Evolutionary conservation across 1,139 yeast genomes (phyloP), one percentile per base, ranked within the genome.

Genomic region (Scheffersomyces titani): DNA sequence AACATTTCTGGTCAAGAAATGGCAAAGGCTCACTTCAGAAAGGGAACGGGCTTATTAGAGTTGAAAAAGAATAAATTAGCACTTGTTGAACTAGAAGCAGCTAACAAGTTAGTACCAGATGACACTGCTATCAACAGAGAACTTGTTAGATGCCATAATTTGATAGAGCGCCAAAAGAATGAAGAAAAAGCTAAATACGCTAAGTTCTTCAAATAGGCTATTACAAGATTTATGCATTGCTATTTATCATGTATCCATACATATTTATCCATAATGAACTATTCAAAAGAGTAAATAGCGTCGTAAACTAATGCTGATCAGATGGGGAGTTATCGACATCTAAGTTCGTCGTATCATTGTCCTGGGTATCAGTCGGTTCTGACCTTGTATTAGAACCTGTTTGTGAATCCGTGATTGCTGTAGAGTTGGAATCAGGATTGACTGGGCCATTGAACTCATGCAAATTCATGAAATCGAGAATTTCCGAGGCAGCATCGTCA

Each of bases 1-100:
- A 59, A 59, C 20, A 64, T 63, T 22, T 72, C 52, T 52, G 63
- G 19, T 47, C 76, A 52, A 49, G 93, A 89, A 55, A 72, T 70
- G 59, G 88, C 91, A 1, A 89, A 89, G 68, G 87, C 87, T 0
- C 75, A 78, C 57, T 89, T 80, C 67, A 79, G 96, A 70, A 77
- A 80, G 58, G 93, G 90, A 0, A 73, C 77, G 53, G 81, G 89
- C 1, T 72, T 76, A 47, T 59, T 71, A 1, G 77, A 75, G 5
- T 65, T 79, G 58, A 82, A 76, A 30, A 80, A 83, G 61, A 77
- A 74, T 54, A 80, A 81, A n/a, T 76, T 74, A 19, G 89, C 92
- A 0, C 61, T 83, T 0, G 68, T 66, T 16, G 82, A 81, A 50
- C 76, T 86, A 52, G 65, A 72, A 50, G 60, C 65, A 18, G 90